Evolutionary conservation across 2,329 filamentous ascomycete genomes (phyloP), one percentile per base, ranked within the genome.

Genomic region (Whalleya microplaca): DNA sequence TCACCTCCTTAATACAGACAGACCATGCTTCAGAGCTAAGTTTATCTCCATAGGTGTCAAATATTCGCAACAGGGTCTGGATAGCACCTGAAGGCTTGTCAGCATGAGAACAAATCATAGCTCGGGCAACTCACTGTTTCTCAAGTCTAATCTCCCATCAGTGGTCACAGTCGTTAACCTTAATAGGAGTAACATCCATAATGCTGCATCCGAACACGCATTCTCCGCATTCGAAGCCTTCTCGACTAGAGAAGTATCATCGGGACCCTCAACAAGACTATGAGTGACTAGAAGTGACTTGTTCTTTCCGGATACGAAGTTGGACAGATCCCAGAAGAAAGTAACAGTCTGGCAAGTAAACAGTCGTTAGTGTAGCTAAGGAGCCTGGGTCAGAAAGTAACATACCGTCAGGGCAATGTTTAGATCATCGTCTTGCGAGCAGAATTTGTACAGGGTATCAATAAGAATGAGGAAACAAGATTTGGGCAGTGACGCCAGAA

Each of bases 321-420:
- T 93, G 0, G 94, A 96, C 7, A 97, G 84, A 51, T 94, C 93
- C 92, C 93, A 97, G 72, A 96, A 96, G 69, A 96, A 95, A 0
- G 94, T 96, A 8, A 96, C 91, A 1, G 93, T 95, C 85, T 91
- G 48, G 2, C 20, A 46, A 32, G 23, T 10, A 40, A 57, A 48
- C 51, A 66, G 50, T 37, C 37, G 62, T 63, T 19, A 61, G 43
- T 20, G 50, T 37, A 19, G 14, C 48, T 8, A n/a, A 37, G 46
- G 37, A 8, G 6, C 16, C 10, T 55, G 32, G n/a, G 18, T 18
- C 2, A 2, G 43, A 1, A 2, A 6, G 14, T 18, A n/a, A 72
- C 84, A 73, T 78, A 91, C 89, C 32, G 95, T 98, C 21, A 99
- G 79, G 0, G 94, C 94, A 67, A 98, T 96, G 65, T 99, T 99